phyloP scores from a whole-genome alignment of 768 basidiomycete species.

The Kockovaella imperatae region DNA sequence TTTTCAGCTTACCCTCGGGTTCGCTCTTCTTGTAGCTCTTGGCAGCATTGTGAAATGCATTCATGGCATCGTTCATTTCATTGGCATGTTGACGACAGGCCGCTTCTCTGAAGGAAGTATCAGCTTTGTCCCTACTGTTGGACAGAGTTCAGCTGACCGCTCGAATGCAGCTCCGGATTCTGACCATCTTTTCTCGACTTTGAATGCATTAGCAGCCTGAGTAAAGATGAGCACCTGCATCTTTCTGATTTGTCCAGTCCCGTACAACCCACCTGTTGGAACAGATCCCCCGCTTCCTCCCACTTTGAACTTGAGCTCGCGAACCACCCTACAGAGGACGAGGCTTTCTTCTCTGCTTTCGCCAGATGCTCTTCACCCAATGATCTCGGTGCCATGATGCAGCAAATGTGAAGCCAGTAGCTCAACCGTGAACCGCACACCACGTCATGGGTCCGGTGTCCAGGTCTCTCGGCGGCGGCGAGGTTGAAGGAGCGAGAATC shows the following conservation, averaged over 20 bases:
- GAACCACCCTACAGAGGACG: constrained; percentile 71
- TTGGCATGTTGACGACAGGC: constrained; percentile 84
- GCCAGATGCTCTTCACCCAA: constrained; percentile 66
- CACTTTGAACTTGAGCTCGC: constrained; percentile 71
- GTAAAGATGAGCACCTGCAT: too few relatives aligned
- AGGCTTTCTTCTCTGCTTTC: constrained; percentile 87
- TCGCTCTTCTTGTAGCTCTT: constrained; percentile 88
- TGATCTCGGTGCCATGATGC: constrained; percentile 56
- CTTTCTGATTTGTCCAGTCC: too few relatives aligned
- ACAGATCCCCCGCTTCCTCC: constrained; percentile 93
- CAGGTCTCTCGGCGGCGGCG: too few relatives aligned
- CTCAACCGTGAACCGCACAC: too few relatives aligned
- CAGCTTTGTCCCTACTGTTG: not conserved
- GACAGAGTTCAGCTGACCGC: constrained; percentile 21
- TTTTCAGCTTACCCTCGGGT: constrained; percentile 61
- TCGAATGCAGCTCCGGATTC: constrained; percentile 88
- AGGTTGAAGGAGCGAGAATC: too few relatives aligned
- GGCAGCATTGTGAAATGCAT: constrained; percentile 96
- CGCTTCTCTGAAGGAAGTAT: constrained; percentile 59
- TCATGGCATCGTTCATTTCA: constrained; percentile 88
- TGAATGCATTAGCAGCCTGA: constrained; percentile 83
- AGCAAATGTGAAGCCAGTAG: too few relatives aligned
- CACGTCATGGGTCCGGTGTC: too few relatives aligned
- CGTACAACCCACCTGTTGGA: constrained; percentile 46
- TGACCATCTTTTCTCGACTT: constrained; percentile 79